These are phyloP conservation scores for Lactarius sanguifluus DNA, from an alignment of 768 basidiomycete species.

Conservation along the genomic window DNA sequence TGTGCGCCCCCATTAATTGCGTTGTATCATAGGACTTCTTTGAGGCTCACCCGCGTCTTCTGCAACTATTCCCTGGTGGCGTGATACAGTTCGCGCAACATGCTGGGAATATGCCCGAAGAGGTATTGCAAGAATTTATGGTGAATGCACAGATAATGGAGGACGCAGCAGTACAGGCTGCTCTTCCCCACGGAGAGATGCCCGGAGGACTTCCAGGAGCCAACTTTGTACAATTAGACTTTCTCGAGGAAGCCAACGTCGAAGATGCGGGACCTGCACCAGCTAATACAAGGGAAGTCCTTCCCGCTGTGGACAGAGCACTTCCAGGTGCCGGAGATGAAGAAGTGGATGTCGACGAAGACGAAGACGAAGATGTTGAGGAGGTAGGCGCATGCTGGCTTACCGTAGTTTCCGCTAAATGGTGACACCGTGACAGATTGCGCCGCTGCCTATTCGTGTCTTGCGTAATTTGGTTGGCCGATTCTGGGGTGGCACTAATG, in stretches of 20 bases:
- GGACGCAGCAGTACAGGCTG: constrained; percentile 22
- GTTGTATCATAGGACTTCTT: constrained; percentile 45
- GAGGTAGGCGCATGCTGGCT: constrained; percentile 16
- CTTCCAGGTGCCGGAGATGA: not conserved
- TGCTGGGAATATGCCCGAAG: constrained; percentile 29
- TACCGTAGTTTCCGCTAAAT: constrained; percentile 10
- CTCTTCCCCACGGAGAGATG: constrained; percentile 27
- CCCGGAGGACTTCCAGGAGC: constrained; percentile 28
- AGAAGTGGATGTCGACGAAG: constrained; percentile 16
- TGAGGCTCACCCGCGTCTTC: constrained; percentile 54
- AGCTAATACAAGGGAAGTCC: not conserved
- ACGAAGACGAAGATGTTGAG: constrained; percentile 25
- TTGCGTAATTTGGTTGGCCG: constrained; percentile 27
- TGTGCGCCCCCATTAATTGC: not conserved
- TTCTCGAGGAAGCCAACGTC: constrained; percentile 8
- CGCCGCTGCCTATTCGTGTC: constrained; percentile 27
- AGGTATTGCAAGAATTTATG: constrained; percentile 23
- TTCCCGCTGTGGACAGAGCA: not conserved
- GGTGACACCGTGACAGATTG: constrained; percentile 9
- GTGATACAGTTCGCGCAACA: constrained; percentile 47
- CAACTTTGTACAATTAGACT: constrained; percentile 28
- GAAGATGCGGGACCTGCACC: constrained; percentile 9
- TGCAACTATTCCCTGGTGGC: constrained; percentile 61
- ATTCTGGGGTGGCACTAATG: constrained; percentile 23
- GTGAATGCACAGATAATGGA: constrained; percentile 24